Evolutionary conservation across 225 moss, liverwort and hornwort species (phyloP).

Genomic region (Polytrichum commune): DNA sequence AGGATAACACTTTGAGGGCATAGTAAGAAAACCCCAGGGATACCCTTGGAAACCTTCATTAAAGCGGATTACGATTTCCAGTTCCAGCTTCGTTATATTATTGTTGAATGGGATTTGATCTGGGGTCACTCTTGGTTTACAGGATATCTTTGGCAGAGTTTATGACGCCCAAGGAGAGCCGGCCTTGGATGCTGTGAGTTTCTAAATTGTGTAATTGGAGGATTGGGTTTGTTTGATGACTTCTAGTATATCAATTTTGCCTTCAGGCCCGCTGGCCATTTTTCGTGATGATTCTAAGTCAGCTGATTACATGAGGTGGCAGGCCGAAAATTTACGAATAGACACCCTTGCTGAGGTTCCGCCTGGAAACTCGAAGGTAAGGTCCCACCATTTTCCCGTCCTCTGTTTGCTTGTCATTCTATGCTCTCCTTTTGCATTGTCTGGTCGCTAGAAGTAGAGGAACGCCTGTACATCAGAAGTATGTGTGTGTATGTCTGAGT

Average conservation of each 20-base stretch:
- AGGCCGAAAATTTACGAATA: slow-evolving; percentile 69
- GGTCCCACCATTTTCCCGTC: neutral
- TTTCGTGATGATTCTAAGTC: no score
- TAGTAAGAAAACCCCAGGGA: no score
- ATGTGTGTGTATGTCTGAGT: no score
- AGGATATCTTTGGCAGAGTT: slow-evolving; percentile 74
- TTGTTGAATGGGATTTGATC: neutral
- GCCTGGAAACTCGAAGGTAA: slow-evolving; percentile 64
- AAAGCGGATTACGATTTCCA: no score
- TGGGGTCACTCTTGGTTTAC: slow-evolving; percentile 8
- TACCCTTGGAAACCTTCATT: no score
- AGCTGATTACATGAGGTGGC: slow-evolving; percentile 12
- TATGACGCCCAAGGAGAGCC: slow-evolving; percentile 76
- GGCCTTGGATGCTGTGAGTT: slow-evolving; percentile 63
- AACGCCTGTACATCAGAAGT: no score
- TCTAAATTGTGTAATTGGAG: neutral
- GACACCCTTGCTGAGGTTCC: slow-evolving; percentile 68
- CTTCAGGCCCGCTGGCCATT: no score
- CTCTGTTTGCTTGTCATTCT: neutral
- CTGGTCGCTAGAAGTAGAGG: no score
- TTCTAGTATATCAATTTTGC: no score
- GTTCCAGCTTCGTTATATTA: neutral
- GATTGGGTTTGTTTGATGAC: no score
- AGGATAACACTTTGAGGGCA: no score
- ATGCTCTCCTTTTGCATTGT: no score